Evolutionary conservation across 192 early-diverging fungal genomes (phyloP).

Genomic region (Coemansia sp.): DNA sequence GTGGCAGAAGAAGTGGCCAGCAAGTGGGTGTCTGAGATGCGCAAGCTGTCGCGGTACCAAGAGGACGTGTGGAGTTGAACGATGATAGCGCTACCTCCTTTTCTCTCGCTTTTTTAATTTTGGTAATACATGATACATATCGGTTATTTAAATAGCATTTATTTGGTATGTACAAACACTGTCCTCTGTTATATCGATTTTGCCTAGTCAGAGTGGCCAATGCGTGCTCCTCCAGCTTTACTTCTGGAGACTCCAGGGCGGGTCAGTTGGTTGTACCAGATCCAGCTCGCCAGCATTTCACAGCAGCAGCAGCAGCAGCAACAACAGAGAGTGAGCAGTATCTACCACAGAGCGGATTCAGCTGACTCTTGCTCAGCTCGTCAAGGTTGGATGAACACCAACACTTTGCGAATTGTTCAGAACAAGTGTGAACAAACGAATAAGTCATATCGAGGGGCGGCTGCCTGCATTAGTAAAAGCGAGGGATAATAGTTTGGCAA

Average conservation of each 20-base stretch:
- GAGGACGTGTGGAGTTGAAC: conserved; percentile 97
- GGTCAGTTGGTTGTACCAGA: no score
- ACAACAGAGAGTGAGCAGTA: neutral
- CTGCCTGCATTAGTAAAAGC: neutral
- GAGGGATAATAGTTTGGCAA: neutral
- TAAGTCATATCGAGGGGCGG: neutral
- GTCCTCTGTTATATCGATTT: no score
- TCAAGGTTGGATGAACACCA: neutral
- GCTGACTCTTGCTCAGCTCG: neutral
- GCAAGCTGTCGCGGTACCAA: conserved; percentile 78
- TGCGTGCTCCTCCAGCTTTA: no score
- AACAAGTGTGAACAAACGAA: neutral
- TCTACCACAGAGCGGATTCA: neutral
- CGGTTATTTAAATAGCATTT: no score
- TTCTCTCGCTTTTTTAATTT: no score
- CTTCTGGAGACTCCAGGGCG: no score
- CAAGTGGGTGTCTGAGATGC: conserved; percentile 85
- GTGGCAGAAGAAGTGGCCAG: conserved; percentile 67
- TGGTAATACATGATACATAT: no score
- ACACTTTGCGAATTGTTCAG: neutral
- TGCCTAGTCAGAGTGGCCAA: no score
- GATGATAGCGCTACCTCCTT: no score
- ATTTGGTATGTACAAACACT: no score
- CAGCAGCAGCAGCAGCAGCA: no score
- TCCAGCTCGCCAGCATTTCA: conserved; percentile 18